Evolutionary conservation across 2,329 filamentous ascomycete genomes (phyloP).

Genomic region (Cryphonectria radicalis): DNA sequence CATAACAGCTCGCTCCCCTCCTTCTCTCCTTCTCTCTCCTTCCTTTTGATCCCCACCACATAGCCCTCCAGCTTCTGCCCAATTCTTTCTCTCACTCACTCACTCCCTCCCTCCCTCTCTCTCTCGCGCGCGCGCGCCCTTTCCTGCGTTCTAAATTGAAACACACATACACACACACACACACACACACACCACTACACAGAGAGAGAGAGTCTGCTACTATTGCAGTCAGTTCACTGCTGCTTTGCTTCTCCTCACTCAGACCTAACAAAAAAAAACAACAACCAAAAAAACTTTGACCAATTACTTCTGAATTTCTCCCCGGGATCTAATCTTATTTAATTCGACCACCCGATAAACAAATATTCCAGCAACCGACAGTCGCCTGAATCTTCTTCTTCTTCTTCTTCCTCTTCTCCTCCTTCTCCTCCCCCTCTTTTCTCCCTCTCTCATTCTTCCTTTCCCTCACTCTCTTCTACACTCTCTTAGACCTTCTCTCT

Average conservation of each 20-base stretch:
- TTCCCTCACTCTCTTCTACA: neutral
- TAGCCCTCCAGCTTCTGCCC: neutral
- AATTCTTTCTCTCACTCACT: neutral
- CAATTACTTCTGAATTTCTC: neutral
- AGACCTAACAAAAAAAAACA: neutral
- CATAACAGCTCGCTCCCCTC: neutral
- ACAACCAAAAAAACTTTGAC: neutral
- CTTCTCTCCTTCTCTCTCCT: too few relatives aligned
- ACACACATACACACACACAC: neutral
- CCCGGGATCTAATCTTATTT: constrained; percentile 12
- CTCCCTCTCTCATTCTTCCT: neutral
- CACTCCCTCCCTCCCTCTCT: too few relatives aligned
- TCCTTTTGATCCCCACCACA: neutral
- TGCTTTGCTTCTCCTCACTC: constrained; percentile 3
- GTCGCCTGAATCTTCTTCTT: neutral
- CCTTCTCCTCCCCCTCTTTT: too few relatives aligned
- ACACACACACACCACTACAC: too few relatives aligned
- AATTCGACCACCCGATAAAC: constrained; percentile 9
- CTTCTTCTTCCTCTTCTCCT: too few relatives aligned
- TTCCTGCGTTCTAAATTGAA: neutral
- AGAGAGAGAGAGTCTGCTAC: neutral
- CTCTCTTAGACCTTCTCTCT: neutral
- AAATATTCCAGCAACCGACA: neutral
- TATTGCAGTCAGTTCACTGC: neutral
- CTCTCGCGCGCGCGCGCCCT: too few relatives aligned